Evolutionary conservation across 805 yeast genomes (phyloP).

Genomic region (Schwanniomyces yamadae): DNA sequence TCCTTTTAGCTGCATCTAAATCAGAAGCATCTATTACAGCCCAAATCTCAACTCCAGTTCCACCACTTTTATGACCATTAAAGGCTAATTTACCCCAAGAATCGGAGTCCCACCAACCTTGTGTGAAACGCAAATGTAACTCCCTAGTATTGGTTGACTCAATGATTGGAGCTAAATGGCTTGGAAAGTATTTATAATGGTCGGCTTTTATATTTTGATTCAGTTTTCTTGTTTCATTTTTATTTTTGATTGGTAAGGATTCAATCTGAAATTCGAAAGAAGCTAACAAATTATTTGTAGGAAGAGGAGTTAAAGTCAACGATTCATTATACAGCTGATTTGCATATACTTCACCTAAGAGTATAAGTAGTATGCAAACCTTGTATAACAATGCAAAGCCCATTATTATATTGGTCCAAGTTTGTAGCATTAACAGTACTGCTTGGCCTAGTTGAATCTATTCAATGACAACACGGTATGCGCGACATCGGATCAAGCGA

Average conservation of each 20-base stretch:
- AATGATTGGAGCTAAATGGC: constrained; percentile 74
- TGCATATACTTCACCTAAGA: constrained; percentile 5
- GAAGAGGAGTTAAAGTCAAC: constrained; percentile 64
- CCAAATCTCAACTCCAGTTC: constrained; percentile 94
- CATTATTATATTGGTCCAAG: too few relatives aligned
- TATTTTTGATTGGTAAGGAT: constrained; percentile 44
- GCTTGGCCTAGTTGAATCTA: too few relatives aligned
- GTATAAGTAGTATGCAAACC: constrained; percentile 1
- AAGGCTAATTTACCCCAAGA: constrained; percentile 81
- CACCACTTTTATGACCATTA: constrained; percentile 75
- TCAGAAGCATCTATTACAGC: constrained; percentile 70
- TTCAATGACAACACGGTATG: too few relatives aligned
- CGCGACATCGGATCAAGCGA: constrained; percentile 2
- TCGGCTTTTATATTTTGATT: constrained; percentile 8
- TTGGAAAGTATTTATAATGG: constrained; percentile 75
- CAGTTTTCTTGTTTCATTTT: constrained; percentile 9
- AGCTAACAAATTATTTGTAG: constrained; percentile 67
- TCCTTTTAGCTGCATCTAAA: constrained; percentile 51
- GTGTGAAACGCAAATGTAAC: constrained; percentile 81
- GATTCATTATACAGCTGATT: constrained; percentile 51
- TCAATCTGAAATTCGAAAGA: constrained; percentile 67
- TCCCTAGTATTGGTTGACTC: constrained; percentile 66
- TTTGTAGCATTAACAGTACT: too few relatives aligned
- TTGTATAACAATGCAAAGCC: neutral
- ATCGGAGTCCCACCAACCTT: constrained; percentile 93